Evolutionary conservation across 2,329 filamentous ascomycete species (phyloP), one percentile per base, ranked within the genome.

Genomic region (Alternaria postmessia): DNA sequence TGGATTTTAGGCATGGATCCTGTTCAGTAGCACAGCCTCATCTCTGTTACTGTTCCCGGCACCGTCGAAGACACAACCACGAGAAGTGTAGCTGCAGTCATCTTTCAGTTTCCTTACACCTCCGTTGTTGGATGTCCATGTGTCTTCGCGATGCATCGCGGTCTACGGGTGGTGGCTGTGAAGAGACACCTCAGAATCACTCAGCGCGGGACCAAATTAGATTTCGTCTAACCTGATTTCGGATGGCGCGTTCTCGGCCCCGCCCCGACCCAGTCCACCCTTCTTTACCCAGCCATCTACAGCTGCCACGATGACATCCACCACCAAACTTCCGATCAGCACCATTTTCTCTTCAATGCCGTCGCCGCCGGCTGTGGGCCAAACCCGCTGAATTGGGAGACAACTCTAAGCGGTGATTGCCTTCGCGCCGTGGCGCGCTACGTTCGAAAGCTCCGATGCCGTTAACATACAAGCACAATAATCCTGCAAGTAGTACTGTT

Each of bases 121-220:
- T 42, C 24, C 36, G 30, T 20, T 24, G 56, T 63, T 55, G 57
- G 60, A 7, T 39, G 34, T 28, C 5, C n/a, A 12, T 3, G 26
- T 36, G 11, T 8, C 30, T n/a, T 18, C 44, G 49, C 43, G 39
- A 41, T 44, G 54, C 52, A 39, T 28, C 51, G 39, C 43, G 47
- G 39, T 51, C 28, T 22, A 26, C 44, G 52, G 52, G 49, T 48
- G 55, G 63, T 63, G 63, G 58, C 63, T 59, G 52, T 63, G 60
- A 36, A 22, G 54, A 30, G 54, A 5, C 9, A 41, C 8, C 39
- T 14, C 1, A 36, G 56, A n/a, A 32, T 54, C 53, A 51, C 24
- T 51, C 22, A 47, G 46, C 39, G 51, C 32, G 30, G 39, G 54
- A 62, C 32, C 9, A 20, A 63, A 47, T 63, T 65, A 65, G 63